These are phyloP conservation scores for Aspergillus homomorphus DNA, from an alignment of 495 filamentous ascomycete species.

Conservation along the genomic window DNA sequence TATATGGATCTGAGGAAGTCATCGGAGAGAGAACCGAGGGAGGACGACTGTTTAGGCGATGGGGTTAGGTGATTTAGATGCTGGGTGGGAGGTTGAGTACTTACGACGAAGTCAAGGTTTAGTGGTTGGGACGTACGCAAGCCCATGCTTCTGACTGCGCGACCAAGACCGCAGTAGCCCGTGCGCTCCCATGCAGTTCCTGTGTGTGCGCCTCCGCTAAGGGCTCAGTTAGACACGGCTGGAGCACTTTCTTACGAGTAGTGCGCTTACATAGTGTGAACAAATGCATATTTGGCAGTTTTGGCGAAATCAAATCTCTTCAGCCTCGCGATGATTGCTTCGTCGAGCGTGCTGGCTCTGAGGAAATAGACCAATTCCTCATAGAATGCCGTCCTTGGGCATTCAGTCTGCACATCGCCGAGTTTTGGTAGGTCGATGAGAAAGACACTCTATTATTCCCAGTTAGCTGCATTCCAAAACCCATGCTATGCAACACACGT, in stretches of 20 bases:
- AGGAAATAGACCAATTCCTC: slow-evolving; percentile 71
- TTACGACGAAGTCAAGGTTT: slow-evolving; percentile 60
- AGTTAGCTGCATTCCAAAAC: background rate
- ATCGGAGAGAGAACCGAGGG: slow-evolving; percentile 69
- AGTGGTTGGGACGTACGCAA: slow-evolving; percentile 45
- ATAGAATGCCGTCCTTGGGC: slow-evolving; percentile 58
- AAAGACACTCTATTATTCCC: slow-evolving; percentile 57
- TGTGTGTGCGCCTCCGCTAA: slow-evolving; percentile 52
- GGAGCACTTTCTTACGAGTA: background rate
- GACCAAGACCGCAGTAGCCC: slow-evolving; percentile 66
- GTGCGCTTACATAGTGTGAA: slow-evolving; percentile 63
- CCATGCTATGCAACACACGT: slow-evolving; percentile 39
- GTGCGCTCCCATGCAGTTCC: slow-evolving; percentile 57
- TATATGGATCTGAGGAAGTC: slow-evolving; percentile 70
- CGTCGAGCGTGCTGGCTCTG: slow-evolving; percentile 60
- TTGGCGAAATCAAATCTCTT: slow-evolving; percentile 71
- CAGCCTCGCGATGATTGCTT: slow-evolving; percentile 56
- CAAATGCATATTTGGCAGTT: slow-evolving; percentile 68
- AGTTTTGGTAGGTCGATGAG: slow-evolving; percentile 74
- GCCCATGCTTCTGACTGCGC: slow-evolving; percentile 55
- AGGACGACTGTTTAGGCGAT: slow-evolving; percentile 57
- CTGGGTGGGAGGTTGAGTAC: slow-evolving; percentile 11
- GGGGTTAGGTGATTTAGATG: slow-evolving; percentile 10
- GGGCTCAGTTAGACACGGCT: background rate
- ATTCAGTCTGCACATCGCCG: slow-evolving; percentile 28